Evolutionary conservation across 495 filamentous ascomycete species (phyloP), one percentile per base, ranked within the genome.

Genomic region (Penicillium tannophilum): DNA sequence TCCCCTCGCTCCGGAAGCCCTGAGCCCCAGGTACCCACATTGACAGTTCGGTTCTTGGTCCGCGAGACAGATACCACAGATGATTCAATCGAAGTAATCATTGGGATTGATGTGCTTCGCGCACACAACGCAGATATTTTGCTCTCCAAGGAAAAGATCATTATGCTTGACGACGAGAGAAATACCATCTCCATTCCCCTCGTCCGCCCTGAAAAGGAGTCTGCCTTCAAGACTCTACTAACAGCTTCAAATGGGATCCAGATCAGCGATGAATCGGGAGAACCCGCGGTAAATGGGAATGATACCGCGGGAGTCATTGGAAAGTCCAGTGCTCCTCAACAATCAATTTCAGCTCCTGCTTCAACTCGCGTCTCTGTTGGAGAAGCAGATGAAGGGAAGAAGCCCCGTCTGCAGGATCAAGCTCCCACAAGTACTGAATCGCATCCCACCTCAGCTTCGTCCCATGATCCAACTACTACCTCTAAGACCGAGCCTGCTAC

Each of bases 181-280:
- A 90, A 90, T 69, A 95, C 94, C 61, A 75, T 98, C n/a, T 92
- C 88, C 19, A 86, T 98, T 20, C 94, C 93, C 26, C 87, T 98
- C 58, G 92, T 95, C 48, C 85, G 93, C 42, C 95, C 94, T n/a
- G 93, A 97, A 70, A 87, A 92, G 59, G 91, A 96, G 53, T 77
- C 76, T 9, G 75, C 85, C 3, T 97, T 94, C 79, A 94, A 88
- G 56, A 82, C 82, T 60, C 76, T 98, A 23, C 85, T 76, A 63
- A 91, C 88, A 54, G 61, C 60, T 6, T 65, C 74, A 0, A 83
- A 85, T 56, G 64, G 73, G 23, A 61, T 66, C 14, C 56, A 58
- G 17, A 24, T 17, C 39, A 8, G 55, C 47, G 62, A 58, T n/a
- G 51, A 24, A 31, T 35, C 41, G 3, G 19, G 30, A 7, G 39